Percentiles rank a stretch among this genome's conserved stretches.
phyloP scores from a whole-genome alignment of 768 basidiomycete genomes.

The Clavaria fumosa region DNA sequence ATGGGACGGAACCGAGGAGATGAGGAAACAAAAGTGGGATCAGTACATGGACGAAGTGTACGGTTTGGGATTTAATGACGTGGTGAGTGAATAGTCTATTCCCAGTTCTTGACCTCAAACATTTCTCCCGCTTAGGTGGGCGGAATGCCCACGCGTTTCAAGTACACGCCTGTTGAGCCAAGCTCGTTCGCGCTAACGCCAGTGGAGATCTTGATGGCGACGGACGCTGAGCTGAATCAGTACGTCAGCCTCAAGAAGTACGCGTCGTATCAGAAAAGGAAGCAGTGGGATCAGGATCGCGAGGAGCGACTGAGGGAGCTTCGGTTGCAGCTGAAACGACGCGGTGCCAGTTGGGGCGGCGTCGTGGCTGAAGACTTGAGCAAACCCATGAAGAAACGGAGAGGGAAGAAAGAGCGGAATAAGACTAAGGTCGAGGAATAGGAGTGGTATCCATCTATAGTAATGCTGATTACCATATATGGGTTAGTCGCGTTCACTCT shows the following conservation, averaged over 20 bases:
- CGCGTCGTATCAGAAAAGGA: slow-evolving; percentile 69
- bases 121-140: slow-evolving; percentile 42
- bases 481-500: slow-evolving; percentile 7
- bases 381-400: slow-evolving; percentile 37
- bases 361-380: slow-evolving; percentile 10
- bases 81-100: slow-evolving; percentile 31
- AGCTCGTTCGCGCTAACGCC: slow-evolving; percentile 59
- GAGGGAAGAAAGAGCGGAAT: slow-evolving; percentile 56
- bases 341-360: too few relatives aligned
- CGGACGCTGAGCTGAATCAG: slow-evolving; percentile 84
- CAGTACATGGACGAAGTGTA: slow-evolving; percentile 88
- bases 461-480: slow-evolving; percentile 6
- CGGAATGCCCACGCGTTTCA: slow-evolving; percentile 84
- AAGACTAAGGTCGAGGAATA: slow-evolving; percentile 25
- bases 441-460: slow-evolving; percentile 11
- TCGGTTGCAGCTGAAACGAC: slow-evolving; percentile 40
- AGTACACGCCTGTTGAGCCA: slow-evolving; percentile 58
- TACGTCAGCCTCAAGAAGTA: slow-evolving; percentile 82
- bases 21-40: slow-evolving; percentile 69
- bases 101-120: not conserved
- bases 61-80: slow-evolving; percentile 86
- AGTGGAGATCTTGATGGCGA: slow-evolving; percentile 79
- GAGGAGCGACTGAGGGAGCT: slow-evolving; percentile 57
- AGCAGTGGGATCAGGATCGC: slow-evolving; percentile 48
- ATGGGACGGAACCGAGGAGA: slow-evolving; percentile 83